Evolutionary conservation across 306 rosid genomes (phyloP).

Genomic region (Clitoria ternatea): DNA sequence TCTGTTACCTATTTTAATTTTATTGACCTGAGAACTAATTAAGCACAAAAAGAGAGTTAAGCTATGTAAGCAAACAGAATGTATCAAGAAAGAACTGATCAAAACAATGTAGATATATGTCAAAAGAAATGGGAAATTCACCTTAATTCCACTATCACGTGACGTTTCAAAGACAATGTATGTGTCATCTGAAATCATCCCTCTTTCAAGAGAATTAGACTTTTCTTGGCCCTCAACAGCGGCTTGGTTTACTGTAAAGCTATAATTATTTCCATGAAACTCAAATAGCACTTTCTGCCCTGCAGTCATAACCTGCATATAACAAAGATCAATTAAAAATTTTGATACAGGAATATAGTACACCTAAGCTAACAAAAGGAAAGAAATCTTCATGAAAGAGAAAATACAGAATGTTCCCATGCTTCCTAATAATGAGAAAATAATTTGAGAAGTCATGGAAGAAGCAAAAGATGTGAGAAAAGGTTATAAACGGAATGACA

Average conservation of each 20-base stretch:
- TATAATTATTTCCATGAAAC: conserved; percentile 76
- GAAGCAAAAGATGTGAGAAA: background rate
- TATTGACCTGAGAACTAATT: background rate
- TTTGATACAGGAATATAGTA: background rate
- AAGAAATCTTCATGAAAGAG: background rate
- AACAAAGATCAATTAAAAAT: conserved; percentile 11
- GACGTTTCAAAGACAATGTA: conserved; percentile 78
- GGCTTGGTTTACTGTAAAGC: conserved; percentile 72
- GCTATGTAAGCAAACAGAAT: conserved; percentile 8
- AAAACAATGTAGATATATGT: background rate
- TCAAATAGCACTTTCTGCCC: conserved; percentile 92
- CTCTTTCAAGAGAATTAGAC: conserved; percentile 63
- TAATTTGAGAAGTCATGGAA: background rate
- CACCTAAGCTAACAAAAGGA: background rate
- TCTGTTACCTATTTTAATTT: background rate
- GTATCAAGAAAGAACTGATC: background rate
- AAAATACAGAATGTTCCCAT: background rate
- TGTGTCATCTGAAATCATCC: conserved; percentile 82
- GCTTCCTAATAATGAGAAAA: background rate
- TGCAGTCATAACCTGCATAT: conserved; percentile 72
- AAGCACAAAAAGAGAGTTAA: conserved; percentile 14
- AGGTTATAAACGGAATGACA: background rate
- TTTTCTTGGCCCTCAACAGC: conserved; percentile 62
- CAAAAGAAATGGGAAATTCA: conserved; percentile 27
- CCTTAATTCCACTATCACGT: conserved; percentile 93